phyloP scores from a whole-genome alignment of 257 asterid species.

The Cordia subcordata region DNA sequence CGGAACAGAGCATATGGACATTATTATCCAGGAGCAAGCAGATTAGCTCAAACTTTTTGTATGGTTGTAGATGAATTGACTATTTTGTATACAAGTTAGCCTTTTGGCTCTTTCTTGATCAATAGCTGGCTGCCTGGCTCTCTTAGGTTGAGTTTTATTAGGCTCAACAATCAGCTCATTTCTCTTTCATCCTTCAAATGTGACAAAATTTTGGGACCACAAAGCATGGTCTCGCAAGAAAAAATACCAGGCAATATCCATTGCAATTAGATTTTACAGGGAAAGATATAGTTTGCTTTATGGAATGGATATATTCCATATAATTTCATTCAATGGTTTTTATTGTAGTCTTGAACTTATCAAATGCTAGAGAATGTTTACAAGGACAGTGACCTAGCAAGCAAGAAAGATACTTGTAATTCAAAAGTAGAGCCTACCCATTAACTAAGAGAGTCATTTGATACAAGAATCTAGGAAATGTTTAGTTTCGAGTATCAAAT shows the following conservation, averaged over 20 bases:
- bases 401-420: not conserved
- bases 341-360: not conserved
- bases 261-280: too few species aligned
- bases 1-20: constrained; percentile 30
- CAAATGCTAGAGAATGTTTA: constrained; percentile 7
- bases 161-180: not conserved
- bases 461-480: too few species aligned
- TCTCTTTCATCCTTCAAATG: constrained; percentile 7
- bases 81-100: constrained; percentile 20
- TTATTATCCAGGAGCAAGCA: constrained; percentile 22
- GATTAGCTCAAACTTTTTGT: constrained; percentile 27
- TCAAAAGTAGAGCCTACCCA: not conserved
- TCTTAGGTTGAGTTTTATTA: constrained; percentile 15
- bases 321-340: too few species aligned
- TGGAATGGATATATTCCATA: too few species aligned
- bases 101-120: constrained; percentile 19
- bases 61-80: constrained; percentile 18
- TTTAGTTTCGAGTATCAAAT: too few species aligned
- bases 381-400: constrained; percentile 13
- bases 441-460: not conserved
- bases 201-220: constrained; percentile 25
- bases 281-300: too few species aligned
- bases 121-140: too few species aligned
- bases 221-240: constrained; percentile 13
- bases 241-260: not conserved